Evolutionary conservation across 192 early-diverging fungal genomes (phyloP).

Genomic region (Oehlia diaphana): DNA sequence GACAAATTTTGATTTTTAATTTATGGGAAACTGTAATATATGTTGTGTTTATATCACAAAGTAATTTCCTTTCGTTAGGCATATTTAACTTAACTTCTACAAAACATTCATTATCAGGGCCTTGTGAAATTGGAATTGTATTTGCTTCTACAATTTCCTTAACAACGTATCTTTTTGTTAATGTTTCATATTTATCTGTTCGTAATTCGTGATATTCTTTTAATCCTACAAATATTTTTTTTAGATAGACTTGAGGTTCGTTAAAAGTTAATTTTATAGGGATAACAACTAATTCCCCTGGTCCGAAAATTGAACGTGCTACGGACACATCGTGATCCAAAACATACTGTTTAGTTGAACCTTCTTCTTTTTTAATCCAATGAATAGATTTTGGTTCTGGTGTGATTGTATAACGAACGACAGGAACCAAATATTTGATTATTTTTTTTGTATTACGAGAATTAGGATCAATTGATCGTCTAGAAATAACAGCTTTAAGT

Average conservation of each 20-base stretch:
- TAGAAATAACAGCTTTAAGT: conserved; percentile 2
- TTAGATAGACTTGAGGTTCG: conserved; percentile 3
- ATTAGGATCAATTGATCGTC: background rate
- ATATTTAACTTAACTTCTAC: background rate
- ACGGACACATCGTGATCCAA: conserved; percentile 4
- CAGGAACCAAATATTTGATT: background rate
- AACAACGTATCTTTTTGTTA: background rate
- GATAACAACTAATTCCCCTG: background rate
- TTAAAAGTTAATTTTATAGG: conserved; percentile 7
- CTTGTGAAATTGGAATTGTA: background rate
- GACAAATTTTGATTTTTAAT: conserved; percentile 4
- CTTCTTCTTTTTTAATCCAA: background rate
- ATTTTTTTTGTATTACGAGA: background rate
- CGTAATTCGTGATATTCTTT: conserved; percentile 25
- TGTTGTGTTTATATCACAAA: background rate
- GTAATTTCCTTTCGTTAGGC: background rate
- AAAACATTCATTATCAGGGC: background rate
- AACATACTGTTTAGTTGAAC: background rate
- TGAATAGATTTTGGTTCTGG: background rate
- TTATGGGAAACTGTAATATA: conserved; percentile 3
- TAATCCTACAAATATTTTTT: conserved; percentile 7
- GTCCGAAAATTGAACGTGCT: background rate
- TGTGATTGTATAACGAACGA: background rate
- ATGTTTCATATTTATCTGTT: background rate
- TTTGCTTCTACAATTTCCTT: background rate